Base-by-base conservation (phyloP, 306 rosid genomes). In the Medicago lupulina region DNA sequence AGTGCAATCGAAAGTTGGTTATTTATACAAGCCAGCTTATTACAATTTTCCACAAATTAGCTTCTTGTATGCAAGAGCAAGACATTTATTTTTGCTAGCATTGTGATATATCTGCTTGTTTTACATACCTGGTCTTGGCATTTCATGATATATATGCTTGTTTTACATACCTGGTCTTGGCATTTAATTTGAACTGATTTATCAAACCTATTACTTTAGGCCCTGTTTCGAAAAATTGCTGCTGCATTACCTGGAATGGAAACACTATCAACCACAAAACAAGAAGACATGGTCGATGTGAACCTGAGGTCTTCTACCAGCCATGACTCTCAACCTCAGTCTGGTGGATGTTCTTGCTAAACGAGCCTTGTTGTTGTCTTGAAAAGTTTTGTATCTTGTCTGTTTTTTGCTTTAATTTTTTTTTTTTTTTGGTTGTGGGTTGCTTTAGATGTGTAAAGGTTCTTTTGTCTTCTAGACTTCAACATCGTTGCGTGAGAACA, bases 171-270 rank as follows among this genome's bases (percentile, higher is more conserved):
- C 38, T 6, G 38, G 38, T 34, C 38, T 34, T 34, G 57, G 73
- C 77, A 19, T 80, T 67, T 76, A 12, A 40, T 73, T 64, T 61
- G 64, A 75, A 70, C 70, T 76, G 51, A 25, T 49, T 49, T 53
- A 43, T 61, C 19, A 76, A 87, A 79, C 82, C 18, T 65, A 23
- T 63, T 51, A 53, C 38, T 73, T 47, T 82, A 90, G 96, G 94
- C 96, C 6, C 96, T 90, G 60, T 90, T 90, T 78, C 86, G 96
- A 55, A 93, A 93, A 85, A 93, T 93, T 82, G 98, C 95, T 8
- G 94, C 95, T 44, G 96, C 96, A n/a, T 86, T 90, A 73, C 98
- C 96, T 0, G 96, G 97, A 57, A 92, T 92, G 97, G 97, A 92
- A 85, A 90, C 97, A 28, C 84, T 92, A 36, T 90, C 96, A 31